Base-by-base conservation (phyloP, 768 basidiomycete species). In the Collybia sordida region DNA sequence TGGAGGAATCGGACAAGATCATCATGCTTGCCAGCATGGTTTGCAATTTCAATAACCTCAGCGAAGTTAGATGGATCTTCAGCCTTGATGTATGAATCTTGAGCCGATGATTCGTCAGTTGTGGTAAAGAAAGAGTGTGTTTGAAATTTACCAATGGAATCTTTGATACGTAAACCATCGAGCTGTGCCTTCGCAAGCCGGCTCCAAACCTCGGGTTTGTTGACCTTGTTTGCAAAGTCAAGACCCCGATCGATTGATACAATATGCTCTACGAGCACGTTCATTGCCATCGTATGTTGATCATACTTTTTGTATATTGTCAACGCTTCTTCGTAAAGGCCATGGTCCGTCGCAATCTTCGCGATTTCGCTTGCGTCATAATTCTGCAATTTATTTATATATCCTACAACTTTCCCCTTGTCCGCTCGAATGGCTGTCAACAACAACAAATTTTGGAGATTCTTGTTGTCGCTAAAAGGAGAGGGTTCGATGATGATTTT, bases 401-500 rank as follows among this genome's bases (percentile, higher is more conserved):
- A 98, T 23, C 88, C 86, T 56, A 98, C 93, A 39, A 99, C 97
- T 72, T 98, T 97, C 64, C 95, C 95, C 73, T 97, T 97, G 72
- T 98, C 97, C 3, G 96, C 90, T 49, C 94, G 90, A 61, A 99
- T 91, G 41, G 97, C 93, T 6, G 97, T 99, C 54, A 99, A 77
- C 60, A 99, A 78, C 47, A 99, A 72, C 49, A 99, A 78, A 68
- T 97, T 98, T 74, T 99, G 96, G 28, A 99, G 79, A 65, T 93
- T 98, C 63, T 84, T 85, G 75, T 99, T 98, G 71, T 99, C 97
- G 64, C 87, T 92, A 82, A 99, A 98, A 6, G 97, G 90, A 17
- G 96, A 98, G 3, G 90, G 88, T 66, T 98, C 95, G 48, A 99
- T 84, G 65, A 99, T 88, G 64, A 99, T 98, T 78, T 99, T 99